Base-by-base conservation (phyloP, 805 yeast genomes). In the Saccharomycopsis malanga region DNA sequence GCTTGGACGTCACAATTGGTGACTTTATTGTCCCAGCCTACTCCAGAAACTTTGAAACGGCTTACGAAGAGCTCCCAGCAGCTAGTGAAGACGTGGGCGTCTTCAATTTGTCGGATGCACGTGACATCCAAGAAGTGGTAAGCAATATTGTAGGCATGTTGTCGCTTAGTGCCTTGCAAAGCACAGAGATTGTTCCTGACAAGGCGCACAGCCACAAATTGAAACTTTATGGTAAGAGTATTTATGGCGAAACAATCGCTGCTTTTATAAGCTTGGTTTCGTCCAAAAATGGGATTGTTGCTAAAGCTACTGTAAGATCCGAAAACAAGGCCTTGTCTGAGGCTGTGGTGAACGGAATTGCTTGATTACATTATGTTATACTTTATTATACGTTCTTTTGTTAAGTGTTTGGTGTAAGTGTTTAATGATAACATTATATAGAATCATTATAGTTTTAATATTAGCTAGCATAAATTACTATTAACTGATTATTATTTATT, bases 191-290 rank as follows among this genome's bases (percentile, higher is more conserved):
- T 46, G 83, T 77, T 53, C 63, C 79, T 21, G 69, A 58, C 46
- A 72, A 58, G 39, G 63, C 69, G 5, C 58, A 73, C 18, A 72
- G 77, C 39, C 97, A 89, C 62, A 70, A 77, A 10, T 72, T 93
- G 67, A 88, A 87, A 68, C 68, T 88, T 58, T 85, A 74, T 59
- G 98, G 96, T 60, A 84, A 83, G 68, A 79, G 86, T 56, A 63
- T 69, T 50, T 64, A 37, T 66, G 83, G 68, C 61, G 79, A 58
- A 54, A 68, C 64, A 54, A 67, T 70, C 42, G 73, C 66, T 39
- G 72, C 67, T 3, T 46, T 56, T 38, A 65, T 70, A 27, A 68
- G 71, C 47, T 64, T 75, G 53, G 76, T 70, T 27, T 61, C 61
- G 56, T 58, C 74, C 2, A 62, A 63, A 48, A 58, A 61, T 17